Conservation (phyloP, 2,329 filamentous ascomycete genomes). For the Pseudocercospora cruenta region DNA sequence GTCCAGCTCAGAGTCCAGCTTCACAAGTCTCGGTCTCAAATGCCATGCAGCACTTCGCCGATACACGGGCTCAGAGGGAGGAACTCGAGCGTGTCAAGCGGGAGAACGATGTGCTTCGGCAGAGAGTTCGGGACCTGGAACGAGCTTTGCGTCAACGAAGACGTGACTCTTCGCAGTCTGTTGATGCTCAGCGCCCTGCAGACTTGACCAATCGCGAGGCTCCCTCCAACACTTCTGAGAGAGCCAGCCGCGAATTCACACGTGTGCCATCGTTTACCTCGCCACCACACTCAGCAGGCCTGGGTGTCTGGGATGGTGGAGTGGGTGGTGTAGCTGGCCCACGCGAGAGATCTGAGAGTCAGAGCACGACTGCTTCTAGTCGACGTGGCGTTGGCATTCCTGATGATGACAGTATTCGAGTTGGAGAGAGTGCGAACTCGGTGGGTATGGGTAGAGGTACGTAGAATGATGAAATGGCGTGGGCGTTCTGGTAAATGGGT, state of each 20-base stretch:
- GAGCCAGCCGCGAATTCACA: slow-evolving; percentile 12
- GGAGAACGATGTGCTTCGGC: slow-evolving; percentile 53
- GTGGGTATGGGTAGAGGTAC: slow-evolving; percentile 1
- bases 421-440: slow-evolving; percentile 43
- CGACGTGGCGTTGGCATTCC: slow-evolving; percentile 29
- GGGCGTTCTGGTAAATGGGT: neutral
- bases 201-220: neutral
- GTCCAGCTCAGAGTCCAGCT: slow-evolving; percentile 28
- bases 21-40: slow-evolving; percentile 20
- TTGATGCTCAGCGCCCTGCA: slow-evolving; percentile 21
- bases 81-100: slow-evolving; percentile 55
- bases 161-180: slow-evolving; percentile 38
- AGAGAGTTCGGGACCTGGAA: slow-evolving; percentile 53
- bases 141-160: slow-evolving; percentile 43
- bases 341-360: slow-evolving; percentile 42
- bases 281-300: slow-evolving; percentile 23
- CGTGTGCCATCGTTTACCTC: slow-evolving; percentile 22
- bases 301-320: slow-evolving; percentile 38
- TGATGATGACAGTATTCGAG: slow-evolving; percentile 38
- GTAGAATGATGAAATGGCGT: neutral
- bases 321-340: slow-evolving; percentile 40
- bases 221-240: neutral
- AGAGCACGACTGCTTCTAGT: slow-evolving; percentile 42
- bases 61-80: slow-evolving; percentile 48
- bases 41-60: slow-evolving; percentile 40